Evolutionary conservation across 345 rosid species (phyloP), one percentile per base, ranked within the genome.

Genomic region (Streptanthus diversifolius): DNA sequence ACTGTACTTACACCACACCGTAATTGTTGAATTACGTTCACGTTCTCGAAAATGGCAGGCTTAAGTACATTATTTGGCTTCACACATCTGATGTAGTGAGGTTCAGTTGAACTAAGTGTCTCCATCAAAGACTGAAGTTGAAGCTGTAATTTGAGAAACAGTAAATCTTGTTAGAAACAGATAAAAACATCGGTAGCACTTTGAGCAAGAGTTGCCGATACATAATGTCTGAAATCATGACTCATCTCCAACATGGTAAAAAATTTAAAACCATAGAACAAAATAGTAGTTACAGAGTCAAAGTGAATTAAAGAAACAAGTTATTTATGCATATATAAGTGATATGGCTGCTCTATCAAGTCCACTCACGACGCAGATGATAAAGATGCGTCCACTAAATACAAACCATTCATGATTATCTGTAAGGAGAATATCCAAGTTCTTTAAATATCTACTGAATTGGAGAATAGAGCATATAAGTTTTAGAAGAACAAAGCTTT

Each of bases 51-150:
- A 63, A 95, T 95, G 32, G 89, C 88, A 36, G 99, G 99, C 87
- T 90, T 95, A 80, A 95, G 96, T 66, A 78, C 90, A 82, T 90
- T 95, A 79, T 95, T 95, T 78, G 99, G 99, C 88, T 95, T 95
- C 85, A 95, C 99, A 67, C 99, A 95, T 90, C 99, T 88, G 82
- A 95, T 90, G 83, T 95, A 95, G 84, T 95, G 99, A 69, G 99
- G 99, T 77, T 95, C 99, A 62, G 99, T 95, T 66, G 89, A 86
- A 81, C 35, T 95, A 73, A 95, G 84, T 45, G 99, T 95, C 68
- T 95, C 99, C 99, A 95, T 91, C 80, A 95, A 82, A 72, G 99
- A 90, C 70, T 95, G 99, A 79, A 95, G 99, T 91, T 95, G 99
- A 58, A 73, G 83, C 98, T 95, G 90, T 81, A 86, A 24, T 70